Evolutionary conservation across 2,329 filamentous ascomycete species (phyloP), one percentile per base, ranked within the genome.

Genomic region (Parascedosporium putredinis): DNA sequence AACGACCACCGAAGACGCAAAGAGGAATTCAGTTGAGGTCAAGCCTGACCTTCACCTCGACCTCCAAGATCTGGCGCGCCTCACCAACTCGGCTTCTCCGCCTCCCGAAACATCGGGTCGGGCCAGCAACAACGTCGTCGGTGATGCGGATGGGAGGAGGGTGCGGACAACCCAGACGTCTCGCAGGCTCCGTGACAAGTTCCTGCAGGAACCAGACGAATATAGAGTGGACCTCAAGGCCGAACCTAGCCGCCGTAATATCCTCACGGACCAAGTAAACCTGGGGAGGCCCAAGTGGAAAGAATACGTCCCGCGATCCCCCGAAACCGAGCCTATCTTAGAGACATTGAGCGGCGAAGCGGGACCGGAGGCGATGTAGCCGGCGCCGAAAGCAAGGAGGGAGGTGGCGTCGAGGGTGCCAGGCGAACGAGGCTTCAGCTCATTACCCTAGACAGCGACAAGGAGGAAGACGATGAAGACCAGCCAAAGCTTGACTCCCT

Each of bases 401-500:
- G 20, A 16, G n/a, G 6, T 16, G 45, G 18, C 47, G 20, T 16
- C 25, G 14, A 9, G 9, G 14, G 16, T 4, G 31, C 7, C n/a
- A 46, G 31, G 14, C 8, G 5, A 10, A 23, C 40, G 7, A 24
- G 5, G 12, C n/a, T n/a, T n/a, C n/a, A n/a, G n/a, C 10, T 18
- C 7, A n/a, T 20, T 25, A n/a, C 14, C 12, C 25, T n/a, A 4
- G 20, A 9, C 20, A 14, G 23, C 5, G 27, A 34, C 3, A 14
- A 27, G 7, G 31, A 38, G 4, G 24, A 50, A 5, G 42, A 44
- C n/a, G 31, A 50, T 27, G 40, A 51, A 23, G 62, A 58, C 16
- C 59, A 62, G 14, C 67, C 74, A 40, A 74, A 77, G 52, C 62
- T 75, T 3, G n/a, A n/a, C n/a, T n/a, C n/a, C n/a, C 52, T 76